These are phyloP conservation scores for Melaleuca quinquenervia DNA, from an alignment of 345 rosid genomes.

Conservation along the genomic window DNA sequence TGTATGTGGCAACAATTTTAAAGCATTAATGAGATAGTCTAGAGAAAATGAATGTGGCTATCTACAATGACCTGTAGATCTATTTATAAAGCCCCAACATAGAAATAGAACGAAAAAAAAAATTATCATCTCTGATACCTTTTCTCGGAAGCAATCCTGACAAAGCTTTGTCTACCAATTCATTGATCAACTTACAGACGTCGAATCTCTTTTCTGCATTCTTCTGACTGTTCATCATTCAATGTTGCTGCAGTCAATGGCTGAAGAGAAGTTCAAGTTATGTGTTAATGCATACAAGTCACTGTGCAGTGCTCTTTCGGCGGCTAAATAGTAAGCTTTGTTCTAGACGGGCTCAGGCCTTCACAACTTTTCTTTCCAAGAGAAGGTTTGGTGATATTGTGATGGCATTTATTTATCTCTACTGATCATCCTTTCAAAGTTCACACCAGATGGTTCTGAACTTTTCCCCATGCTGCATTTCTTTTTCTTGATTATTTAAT, in stretches of 20 bases:
- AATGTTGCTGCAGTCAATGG: conserved; percentile 40
- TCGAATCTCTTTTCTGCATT: neutral
- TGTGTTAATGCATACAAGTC: conserved; percentile 79
- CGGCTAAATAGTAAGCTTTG: neutral
- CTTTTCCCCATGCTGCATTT: neutral
- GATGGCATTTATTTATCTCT: neutral
- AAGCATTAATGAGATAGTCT: neutral
- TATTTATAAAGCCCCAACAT: neutral
- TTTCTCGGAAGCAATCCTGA: neutral
- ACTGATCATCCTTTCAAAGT: neutral
- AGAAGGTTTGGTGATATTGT: neutral
- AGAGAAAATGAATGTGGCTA: neutral
- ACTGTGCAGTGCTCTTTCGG: conserved; percentile 44
- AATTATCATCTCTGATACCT: neutral
- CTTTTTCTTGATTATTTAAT: neutral
- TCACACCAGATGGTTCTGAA: neutral
- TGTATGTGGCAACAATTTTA: neutral
- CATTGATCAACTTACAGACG: neutral
- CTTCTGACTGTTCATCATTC: neutral
- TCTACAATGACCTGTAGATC: neutral
- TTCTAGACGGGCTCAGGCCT: neutral
- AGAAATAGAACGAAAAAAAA: neutral
- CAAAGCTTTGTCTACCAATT: neutral
- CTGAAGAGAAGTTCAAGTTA: conserved; percentile 80
- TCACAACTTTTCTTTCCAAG: neutral